phyloP scores from a whole-genome alignment of 2,329 filamentous ascomycete species.

The Fusarium domesticum region DNA sequence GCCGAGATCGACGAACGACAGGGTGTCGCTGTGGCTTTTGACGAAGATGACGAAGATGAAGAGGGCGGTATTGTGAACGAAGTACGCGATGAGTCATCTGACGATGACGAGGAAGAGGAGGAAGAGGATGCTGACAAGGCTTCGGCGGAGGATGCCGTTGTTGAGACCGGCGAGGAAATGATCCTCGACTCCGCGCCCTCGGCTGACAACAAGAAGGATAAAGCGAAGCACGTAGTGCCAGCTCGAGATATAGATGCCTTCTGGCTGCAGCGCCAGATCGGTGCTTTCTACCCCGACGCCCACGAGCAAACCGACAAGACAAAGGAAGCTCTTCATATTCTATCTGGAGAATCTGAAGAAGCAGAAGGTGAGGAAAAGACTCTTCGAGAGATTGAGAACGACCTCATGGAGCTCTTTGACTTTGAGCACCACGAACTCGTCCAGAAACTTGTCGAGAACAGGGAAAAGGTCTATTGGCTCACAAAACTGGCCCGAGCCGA shows the following conservation, averaged over 20 bases:
- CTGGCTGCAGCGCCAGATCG: constrained; percentile 93
- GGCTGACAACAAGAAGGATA: constrained; percentile 44
- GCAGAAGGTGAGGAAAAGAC: constrained; percentile 76
- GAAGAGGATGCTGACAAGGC: constrained; percentile 58
- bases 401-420: constrained; percentile 96
- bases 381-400: constrained; percentile 92
- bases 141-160: constrained; percentile 49
- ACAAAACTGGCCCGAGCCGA: constrained; percentile 82
- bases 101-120: constrained; percentile 69
- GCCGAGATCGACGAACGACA: constrained; percentile 89
- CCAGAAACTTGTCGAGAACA: constrained; percentile 84
- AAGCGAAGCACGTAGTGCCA: constrained; percentile 63
- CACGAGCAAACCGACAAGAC: constrained; percentile 94
- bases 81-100: constrained; percentile 82
- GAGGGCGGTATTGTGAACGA: constrained; percentile 76
- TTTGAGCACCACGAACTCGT: constrained; percentile 95
- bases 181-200: constrained; percentile 68
- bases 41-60: constrained; percentile 85
- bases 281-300: constrained; percentile 81
- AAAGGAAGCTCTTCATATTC: constrained; percentile 73
- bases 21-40: constrained; percentile 96
- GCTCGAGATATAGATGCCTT: constrained; percentile 94
- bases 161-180: constrained; percentile 75
- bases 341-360: constrained; percentile 71
- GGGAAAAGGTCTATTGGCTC: constrained; percentile 93